Conservation (phyloP, 495 filamentous ascomycete genomes). For the Lepidopterella palustris region DNA sequence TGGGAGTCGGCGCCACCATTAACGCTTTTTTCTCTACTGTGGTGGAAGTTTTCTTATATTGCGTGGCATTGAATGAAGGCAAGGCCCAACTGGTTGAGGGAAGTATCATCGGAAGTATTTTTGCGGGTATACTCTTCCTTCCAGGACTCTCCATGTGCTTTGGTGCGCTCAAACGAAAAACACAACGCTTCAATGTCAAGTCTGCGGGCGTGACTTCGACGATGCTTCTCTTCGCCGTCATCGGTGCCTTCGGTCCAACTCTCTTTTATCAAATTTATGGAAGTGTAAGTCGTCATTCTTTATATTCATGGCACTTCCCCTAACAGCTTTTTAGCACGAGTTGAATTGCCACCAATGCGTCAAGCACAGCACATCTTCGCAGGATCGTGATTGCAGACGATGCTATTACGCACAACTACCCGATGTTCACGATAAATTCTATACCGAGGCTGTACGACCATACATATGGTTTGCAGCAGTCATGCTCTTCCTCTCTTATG, state of each 20-base stretch:
- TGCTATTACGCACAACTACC: conserved; percentile 91
- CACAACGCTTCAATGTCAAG: conserved; percentile 95
- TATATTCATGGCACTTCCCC: conserved; percentile 5
- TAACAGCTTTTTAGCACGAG: conserved; percentile 63
- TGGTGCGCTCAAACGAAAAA: conserved; percentile 95
- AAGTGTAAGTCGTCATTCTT: conserved; percentile 54
- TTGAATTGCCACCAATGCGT: conserved; percentile 78
- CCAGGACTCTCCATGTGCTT: conserved; percentile 99
- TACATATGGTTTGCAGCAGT: conserved; percentile 84
- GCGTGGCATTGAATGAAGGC: conserved; percentile 85
- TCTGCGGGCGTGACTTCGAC: conserved; percentile 97
- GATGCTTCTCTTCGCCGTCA: conserved; percentile 94
- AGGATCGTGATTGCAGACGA: conserved; percentile 67
- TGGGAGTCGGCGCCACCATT: conserved; percentile 97
- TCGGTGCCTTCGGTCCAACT: conserved; percentile 94
- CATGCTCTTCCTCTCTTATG: conserved; percentile 84
- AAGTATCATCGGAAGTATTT: conserved; percentile 94
- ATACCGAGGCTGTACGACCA: conserved; percentile 78
- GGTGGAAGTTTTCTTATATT: conserved; percentile 97
- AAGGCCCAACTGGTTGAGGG: conserved; percentile 93
- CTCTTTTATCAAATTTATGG: conserved; percentile 99
- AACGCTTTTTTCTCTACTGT: conserved; percentile 99
- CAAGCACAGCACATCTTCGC: conserved; percentile 38
- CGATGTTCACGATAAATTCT: conserved; percentile 81
- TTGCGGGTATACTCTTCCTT: conserved; percentile 92